A percentile compares a stretch with the other conserved stretches of the same genome.
Conservation (phyloP, 345 rosid species). For the Acer yangbiense region DNA sequence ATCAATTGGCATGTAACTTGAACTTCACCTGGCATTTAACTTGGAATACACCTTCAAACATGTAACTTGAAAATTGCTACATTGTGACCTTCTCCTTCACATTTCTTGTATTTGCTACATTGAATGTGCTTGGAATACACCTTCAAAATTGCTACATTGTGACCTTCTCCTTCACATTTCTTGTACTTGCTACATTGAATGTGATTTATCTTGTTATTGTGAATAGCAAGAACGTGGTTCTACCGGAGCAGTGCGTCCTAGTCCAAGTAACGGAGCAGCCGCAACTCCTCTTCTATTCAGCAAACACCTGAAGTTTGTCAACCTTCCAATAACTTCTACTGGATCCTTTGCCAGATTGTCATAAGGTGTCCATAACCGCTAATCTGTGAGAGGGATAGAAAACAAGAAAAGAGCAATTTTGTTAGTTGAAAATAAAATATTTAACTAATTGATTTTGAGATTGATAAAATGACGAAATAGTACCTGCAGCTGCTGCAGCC, state of each 20-base stretch:
- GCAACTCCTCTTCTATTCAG: constrained; percentile 71
- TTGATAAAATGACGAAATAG: neutral
- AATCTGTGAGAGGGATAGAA: constrained; percentile 21
- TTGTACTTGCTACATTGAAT: neutral
- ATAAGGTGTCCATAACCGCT: constrained; percentile 68
- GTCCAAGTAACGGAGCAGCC: constrained; percentile 57
- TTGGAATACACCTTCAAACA: too few species aligned
- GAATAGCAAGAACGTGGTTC: constrained; percentile 65
- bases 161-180: too few species aligned
- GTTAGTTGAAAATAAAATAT: neutral
- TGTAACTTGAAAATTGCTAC: too few species aligned
- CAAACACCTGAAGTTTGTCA: constrained; percentile 70
- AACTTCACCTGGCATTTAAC: too few species aligned
- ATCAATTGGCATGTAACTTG: too few species aligned
- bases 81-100: too few species aligned
- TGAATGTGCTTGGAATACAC: too few species aligned
- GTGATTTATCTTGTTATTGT: constrained; percentile 32
- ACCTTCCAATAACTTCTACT: constrained; percentile 41
- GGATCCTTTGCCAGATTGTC: constrained; percentile 52
- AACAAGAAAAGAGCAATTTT: neutral
- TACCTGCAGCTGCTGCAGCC: constrained; percentile 88
- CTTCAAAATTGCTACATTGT: too few species aligned
- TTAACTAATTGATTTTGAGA: neutral
- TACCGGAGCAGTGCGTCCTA: constrained; percentile 46
- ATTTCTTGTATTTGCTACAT: too few species aligned